Conservation (phyloP, 495 filamentous ascomycete species). For the Aspergillus egyptiacus region DNA sequence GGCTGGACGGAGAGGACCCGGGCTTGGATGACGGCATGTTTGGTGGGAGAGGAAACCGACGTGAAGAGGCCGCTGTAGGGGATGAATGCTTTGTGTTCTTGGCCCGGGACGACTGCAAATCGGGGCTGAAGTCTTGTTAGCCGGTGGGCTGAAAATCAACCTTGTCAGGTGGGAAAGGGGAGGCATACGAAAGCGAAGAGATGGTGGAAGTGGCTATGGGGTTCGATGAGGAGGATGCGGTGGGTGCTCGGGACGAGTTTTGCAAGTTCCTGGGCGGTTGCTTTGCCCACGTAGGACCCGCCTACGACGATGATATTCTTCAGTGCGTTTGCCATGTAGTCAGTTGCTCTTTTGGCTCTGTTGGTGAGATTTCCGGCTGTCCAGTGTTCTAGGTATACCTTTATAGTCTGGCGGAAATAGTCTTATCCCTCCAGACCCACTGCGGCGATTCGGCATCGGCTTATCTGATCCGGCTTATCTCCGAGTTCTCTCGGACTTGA, state of each 20-base stretch:
- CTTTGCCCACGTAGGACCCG: constrained; percentile 39
- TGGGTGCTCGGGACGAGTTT: constrained; percentile 34
- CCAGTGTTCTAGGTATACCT: not conserved
- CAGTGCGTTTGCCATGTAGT: constrained; percentile 20
- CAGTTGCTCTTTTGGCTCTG: not conserved
- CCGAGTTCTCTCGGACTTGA: constrained; percentile 2
- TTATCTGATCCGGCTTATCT: constrained; percentile 14
- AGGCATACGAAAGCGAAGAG: constrained; percentile 44
- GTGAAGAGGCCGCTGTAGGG: constrained; percentile 41
- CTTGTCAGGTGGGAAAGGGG: not conserved
- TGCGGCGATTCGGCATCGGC: constrained; percentile 3
- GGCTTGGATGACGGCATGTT: constrained; percentile 38
- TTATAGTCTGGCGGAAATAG: constrained; percentile 6
- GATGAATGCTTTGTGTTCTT: constrained; percentile 54
- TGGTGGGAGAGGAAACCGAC: constrained; percentile 22
- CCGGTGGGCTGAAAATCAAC: not conserved
- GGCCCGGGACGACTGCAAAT: constrained; percentile 41
- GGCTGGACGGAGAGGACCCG: constrained; percentile 37
- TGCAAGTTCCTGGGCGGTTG: constrained; percentile 36
- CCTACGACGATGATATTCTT: constrained; percentile 40
- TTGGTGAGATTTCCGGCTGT: not conserved
- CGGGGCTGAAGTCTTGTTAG: constrained; percentile 35
- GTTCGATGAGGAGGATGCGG: constrained; percentile 44
- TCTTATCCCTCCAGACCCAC: constrained; percentile 4
- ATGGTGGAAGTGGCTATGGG: constrained; percentile 51